Evolutionary conservation across 257 asterid species (phyloP), one percentile per base, ranked within the genome.

Genomic region (Ajuga chamaepitys): DNA sequence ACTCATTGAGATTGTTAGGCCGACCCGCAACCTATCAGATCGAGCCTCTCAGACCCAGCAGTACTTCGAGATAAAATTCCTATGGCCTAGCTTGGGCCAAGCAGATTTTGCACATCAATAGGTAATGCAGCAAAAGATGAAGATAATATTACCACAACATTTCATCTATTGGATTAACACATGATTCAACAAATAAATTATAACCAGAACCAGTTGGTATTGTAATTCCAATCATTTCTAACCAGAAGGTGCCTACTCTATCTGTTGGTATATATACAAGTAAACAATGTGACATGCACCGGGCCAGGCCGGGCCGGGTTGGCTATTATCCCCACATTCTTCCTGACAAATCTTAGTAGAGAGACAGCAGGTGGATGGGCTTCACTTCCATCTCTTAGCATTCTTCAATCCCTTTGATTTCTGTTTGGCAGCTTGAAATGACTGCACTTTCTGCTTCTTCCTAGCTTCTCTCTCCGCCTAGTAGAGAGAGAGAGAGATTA

Each of bases 371-470:
- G 61, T 9, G 48, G 40, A 28, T 64, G 9, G 54, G 35, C 12
- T 67, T 83, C 68, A 91, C 9, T 88, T 87, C 98, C 98, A 89
- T 74, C 98, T 85, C 67, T 92, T 92, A 4, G 98, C 22, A 74
- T 92, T 92, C 77, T 92, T 89, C 64, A 37, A 16, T 47, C 65
- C 81, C 75, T 92, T 92, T 1, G 98, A 85, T 66, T 84, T 92
- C 80, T 94, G 96, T 58, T 88, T 94, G 24, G 97, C 99, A 44
- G 96, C 95, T 82, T 94, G 99, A 66, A 90, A 90, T 7, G 97
- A 80, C 83, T 82, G 95, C 84, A 86, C 57, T 72, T 94, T 94
- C 89, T 90, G 99, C 64, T 94, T 94, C 88, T 94, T 94, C 79
- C 96, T 73, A 46, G 75, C 95, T 78, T 90, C 99, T 81, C 56